Evolutionary conservation across 2,329 filamentous ascomycete species (phyloP).

Genomic region (Diaporthe capsici): DNA sequence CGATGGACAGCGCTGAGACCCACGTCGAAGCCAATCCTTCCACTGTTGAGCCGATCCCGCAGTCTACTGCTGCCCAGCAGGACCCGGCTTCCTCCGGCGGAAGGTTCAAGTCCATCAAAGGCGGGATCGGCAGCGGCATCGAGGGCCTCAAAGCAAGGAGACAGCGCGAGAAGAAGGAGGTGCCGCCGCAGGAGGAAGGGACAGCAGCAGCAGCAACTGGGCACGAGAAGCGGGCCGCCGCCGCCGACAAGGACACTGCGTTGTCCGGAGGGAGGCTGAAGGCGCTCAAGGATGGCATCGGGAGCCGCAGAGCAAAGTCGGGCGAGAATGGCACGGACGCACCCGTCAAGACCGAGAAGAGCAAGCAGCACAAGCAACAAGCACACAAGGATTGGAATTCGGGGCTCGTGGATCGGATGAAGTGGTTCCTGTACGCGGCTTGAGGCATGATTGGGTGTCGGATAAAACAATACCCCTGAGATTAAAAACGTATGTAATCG

Average conservation of each 20-base stretch:
- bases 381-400: neutral
- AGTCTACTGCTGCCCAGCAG: neutral
- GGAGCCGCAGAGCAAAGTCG: conserved; percentile 3
- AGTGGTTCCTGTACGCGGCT: conserved; percentile 29
- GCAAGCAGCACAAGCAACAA: conserved; percentile 15
- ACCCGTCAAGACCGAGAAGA: conserved; percentile 8
- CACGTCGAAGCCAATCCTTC: neutral
- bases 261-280: conserved; percentile 6
- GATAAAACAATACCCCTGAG: conserved; percentile 14
- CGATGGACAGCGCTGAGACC: conserved; percentile 23
- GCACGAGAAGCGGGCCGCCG: neutral
- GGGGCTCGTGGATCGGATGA: conserved; percentile 30
- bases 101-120: conserved; percentile 28
- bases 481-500: conserved; percentile 18
- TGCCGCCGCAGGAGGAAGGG: neutral
- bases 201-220: neutral
- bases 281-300: conserved; percentile 15
- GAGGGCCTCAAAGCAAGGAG: conserved; percentile 29
- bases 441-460: neutral
- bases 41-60: neutral
- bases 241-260: neutral
- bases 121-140: conserved; percentile 11
- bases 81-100: conserved; percentile 1
- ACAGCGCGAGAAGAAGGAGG: conserved; percentile 2
- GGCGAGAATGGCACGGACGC: neutral